A percentile compares a stretch with the other conserved stretches of the same genome.
Conservation (phyloP, 1,139 yeast genomes). For the Chernovozyma aurita region DNA sequence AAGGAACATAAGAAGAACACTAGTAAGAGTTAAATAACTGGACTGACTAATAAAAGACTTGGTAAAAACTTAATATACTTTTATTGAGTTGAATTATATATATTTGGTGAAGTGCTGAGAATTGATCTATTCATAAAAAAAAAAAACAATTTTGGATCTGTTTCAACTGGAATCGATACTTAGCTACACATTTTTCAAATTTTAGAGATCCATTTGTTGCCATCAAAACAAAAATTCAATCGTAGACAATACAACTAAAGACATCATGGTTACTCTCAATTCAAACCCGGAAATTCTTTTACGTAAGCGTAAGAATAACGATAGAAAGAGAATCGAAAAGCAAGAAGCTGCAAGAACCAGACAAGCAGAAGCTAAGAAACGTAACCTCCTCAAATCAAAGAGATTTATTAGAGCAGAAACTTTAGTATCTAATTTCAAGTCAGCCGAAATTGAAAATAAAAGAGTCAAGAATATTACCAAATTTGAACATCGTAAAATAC, state of each 20-base stretch:
- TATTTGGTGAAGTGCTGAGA: no score
- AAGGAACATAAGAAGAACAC: background rate
- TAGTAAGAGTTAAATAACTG: no score
- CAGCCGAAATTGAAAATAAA: constrained; percentile 62
- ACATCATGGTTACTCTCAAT: constrained; percentile 49
- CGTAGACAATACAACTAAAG: no score
- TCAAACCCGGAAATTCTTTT: constrained; percentile 73
- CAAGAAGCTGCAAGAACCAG: constrained; percentile 44
- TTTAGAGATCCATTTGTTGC: no score
- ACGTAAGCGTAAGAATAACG: constrained; percentile 74
- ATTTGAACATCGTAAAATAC: constrained; percentile 29
- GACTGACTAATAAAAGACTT: no score
- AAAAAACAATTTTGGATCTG: no score
- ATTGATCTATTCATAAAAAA: no score
- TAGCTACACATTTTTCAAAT: no score
- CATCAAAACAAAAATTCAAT: no score
- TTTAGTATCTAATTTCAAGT: constrained; percentile 58
- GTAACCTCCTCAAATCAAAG: constrained; percentile 30
- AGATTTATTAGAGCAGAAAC: constrained; percentile 72
- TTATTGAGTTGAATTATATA: no score
- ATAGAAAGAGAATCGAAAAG: constrained; percentile 61
- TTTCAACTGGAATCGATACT: no score
- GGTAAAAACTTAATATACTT: no score
- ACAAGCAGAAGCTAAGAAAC: constrained; percentile 24
- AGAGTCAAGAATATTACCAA: constrained; percentile 61